phyloP scores from a whole-genome alignment of 495 filamentous ascomycete genomes.

The Tuber calosporum region DNA sequence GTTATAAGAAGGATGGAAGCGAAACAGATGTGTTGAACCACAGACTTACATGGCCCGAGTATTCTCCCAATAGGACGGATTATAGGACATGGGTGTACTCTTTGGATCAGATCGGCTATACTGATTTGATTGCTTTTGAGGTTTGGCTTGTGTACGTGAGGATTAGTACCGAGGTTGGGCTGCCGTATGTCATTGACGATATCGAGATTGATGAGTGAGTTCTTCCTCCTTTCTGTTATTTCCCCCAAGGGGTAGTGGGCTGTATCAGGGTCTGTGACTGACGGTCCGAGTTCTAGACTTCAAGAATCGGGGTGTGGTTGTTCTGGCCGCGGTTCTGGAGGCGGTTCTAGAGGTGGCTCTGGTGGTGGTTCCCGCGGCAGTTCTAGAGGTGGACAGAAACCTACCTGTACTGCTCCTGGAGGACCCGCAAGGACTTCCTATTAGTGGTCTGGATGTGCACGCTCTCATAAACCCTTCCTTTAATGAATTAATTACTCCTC shows the following conservation, averaged over 20 bases:
- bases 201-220: constrained; percentile 3
- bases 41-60: neutral
- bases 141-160: constrained; percentile 2
- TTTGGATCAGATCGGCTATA: neutral
- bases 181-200: neutral
- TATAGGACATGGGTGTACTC: neutral
- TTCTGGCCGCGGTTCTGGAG: neutral
- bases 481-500: neutral
- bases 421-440: neutral
- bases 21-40: neutral
- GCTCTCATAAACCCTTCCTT: neutral
- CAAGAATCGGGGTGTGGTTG: neutral
- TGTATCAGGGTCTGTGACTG: neutral
- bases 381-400: neutral
- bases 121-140: neutral
- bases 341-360: neutral
- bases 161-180: neutral
- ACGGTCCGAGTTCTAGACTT: neutral
- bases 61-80: neutral
- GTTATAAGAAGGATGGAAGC: constrained; percentile 1
- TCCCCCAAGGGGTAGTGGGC: neutral
- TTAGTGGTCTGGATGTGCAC: neutral
- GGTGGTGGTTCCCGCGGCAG: too few species aligned
- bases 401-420: neutral
- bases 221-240: neutral